Evolutionary conservation across 1,139 yeast genomes (phyloP).

Genomic region (Suhomyces atakaporum): DNA sequence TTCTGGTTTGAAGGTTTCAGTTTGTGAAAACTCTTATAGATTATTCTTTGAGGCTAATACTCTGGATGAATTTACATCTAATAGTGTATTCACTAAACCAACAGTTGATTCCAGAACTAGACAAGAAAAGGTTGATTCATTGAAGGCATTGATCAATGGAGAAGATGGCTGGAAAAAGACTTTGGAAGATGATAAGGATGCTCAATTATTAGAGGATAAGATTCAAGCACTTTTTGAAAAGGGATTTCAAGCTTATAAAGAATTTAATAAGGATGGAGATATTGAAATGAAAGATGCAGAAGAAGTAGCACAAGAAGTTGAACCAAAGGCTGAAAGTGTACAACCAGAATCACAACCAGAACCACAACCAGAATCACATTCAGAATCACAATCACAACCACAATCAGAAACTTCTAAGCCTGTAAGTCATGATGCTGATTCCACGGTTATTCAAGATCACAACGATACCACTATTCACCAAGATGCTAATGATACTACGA

Average conservation of each 20-base stretch:
- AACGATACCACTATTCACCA: slow-evolving; percentile 49
- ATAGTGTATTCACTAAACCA: slow-evolving; percentile 43
- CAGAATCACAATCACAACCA: slow-evolving; percentile 3
- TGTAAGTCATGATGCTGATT: slow-evolving; percentile 33
- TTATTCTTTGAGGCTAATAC: slow-evolving; percentile 82
- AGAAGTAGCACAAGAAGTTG: slow-evolving; percentile 6
- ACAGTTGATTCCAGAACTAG: slow-evolving; percentile 26
- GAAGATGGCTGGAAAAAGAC: slow-evolving; percentile 44
- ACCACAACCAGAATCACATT: slow-evolving; percentile 1
- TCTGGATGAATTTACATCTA: slow-evolving; percentile 74
- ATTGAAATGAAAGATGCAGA: slow-evolving; percentile 17
- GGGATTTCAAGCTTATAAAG: slow-evolving; percentile 36
- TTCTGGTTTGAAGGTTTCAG: slow-evolving; percentile 77
- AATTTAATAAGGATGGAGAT: slow-evolving; percentile 19
- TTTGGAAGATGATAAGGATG: slow-evolving; percentile 28
- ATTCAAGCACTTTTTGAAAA: slow-evolving; percentile 31
- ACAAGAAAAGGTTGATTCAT: slow-evolving; percentile 30
- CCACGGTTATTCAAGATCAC: slow-evolving; percentile 39
- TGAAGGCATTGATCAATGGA: slow-evolving; percentile 33
- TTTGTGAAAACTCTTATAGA: slow-evolving; percentile 77
- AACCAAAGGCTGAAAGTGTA: too few relatives aligned
- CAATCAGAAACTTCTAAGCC: slow-evolving; percentile 5
- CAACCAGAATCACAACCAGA: slow-evolving; percentile 3
- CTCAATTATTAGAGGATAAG: slow-evolving; percentile 25
- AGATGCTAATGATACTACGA: slow-evolving; percentile 46